These are phyloP conservation scores for Ophiostoma populinum DNA, from an alignment of 2,329 filamentous ascomycete species.

Conservation along the genomic window DNA sequence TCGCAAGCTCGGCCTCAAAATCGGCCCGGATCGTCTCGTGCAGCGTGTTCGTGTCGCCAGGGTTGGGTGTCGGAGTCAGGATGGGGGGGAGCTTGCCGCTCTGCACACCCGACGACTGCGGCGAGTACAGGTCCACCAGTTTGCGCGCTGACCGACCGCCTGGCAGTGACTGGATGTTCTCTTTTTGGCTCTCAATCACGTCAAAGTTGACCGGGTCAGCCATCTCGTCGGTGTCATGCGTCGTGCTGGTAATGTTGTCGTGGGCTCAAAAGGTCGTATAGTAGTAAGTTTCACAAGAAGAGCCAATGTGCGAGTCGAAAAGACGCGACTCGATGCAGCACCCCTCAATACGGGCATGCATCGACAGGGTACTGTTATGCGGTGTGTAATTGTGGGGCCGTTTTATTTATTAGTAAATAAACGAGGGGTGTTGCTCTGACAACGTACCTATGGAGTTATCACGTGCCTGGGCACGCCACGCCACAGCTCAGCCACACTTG, in stretches of 20 bases:
- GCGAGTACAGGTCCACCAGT: constrained; percentile 65
- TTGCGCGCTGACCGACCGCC: constrained; percentile 77
- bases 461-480: neutral
- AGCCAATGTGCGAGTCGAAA: neutral
- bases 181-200: constrained; percentile 89
- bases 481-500: neutral
- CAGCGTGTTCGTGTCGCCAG: constrained; percentile 52
- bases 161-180: constrained; percentile 90
- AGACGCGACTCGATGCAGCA: neutral
- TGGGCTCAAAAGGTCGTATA: neutral
- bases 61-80: constrained; percentile 36
- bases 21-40: constrained; percentile 67
- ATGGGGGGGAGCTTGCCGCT: constrained; percentile 27
- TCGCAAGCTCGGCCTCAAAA: constrained; percentile 69
- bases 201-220: constrained; percentile 55
- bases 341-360: too few relatives aligned
- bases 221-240: constrained; percentile 10
- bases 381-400: constrained; percentile 3
- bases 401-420: constrained; percentile 12
- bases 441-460: neutral
- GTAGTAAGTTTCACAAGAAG: too few relatives aligned
- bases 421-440: constrained; percentile 9
- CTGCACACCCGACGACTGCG: constrained; percentile 32
- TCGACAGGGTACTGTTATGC: constrained; percentile 3
- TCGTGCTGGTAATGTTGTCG: neutral